Base-by-base conservation (phyloP, 805 yeast genomes). In the Yamadazyma olivae region DNA sequence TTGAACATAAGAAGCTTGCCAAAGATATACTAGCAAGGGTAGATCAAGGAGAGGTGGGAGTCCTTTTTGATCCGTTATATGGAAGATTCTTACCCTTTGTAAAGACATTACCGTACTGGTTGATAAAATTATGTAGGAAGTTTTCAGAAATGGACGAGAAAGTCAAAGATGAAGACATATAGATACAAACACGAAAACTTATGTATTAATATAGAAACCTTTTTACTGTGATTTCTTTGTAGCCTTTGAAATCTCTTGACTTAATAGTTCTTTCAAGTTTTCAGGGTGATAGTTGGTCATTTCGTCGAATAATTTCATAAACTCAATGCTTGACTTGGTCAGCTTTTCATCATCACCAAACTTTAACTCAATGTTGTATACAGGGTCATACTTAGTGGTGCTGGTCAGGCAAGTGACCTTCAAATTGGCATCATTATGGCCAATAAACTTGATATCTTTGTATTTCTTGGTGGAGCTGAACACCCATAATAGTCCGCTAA, bases 401-500 rank as follows among this genome's bases (percentile, higher is more conserved):
- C 58, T 52, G 4, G 78, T 60, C 3, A 61, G 59, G 6, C 75
- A 56, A 5, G 55, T 43, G 4, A 77, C 39, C 45, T 66, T 65
- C 13, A 56, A 53, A 13, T 61, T 58, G 10, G 45, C 41, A 17
- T 53, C 54, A 17, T 51, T 46, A 36, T 41, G 36, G 0, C 83
- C 83, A 12, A 64, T 59, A 46, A 64, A 77, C 46, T 71, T 73
- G 39, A 64, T 63, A 41, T 71, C 50, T 45, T 74, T 75, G 46
- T 66, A 68, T 10, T 56, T 22, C 27, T 35, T 23, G 27, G 50
- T 52, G 14, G 56, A 43, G 39, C 66, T 59, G 10, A 70, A 38
- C 33, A 48, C 65, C 38, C 45, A 54, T 52, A 68, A 53, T 3
- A 60, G 46, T 2, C 45, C 50, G 34, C 71, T 66, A 23, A 68